Base-by-base conservation (phyloP, 768 basidiomycete species). In the Agaricus subrufescens region DNA sequence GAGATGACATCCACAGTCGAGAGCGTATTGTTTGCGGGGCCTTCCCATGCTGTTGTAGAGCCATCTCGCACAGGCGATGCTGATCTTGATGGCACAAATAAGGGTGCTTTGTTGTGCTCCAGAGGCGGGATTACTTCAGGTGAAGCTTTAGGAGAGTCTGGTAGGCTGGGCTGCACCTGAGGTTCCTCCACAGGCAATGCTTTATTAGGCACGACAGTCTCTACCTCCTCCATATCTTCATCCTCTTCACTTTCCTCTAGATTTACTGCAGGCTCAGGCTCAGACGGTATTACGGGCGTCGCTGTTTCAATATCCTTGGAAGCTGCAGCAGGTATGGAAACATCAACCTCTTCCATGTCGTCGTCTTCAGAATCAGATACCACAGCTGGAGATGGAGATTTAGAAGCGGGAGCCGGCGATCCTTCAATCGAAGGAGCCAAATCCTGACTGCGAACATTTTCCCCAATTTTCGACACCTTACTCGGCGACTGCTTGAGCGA, bases 211-310 rank as follows among this genome's bases (percentile, higher is more conserved):
- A 57, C 15, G 4, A 2, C 15, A 15, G 48, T 15, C 27, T 52
- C 52, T 3, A 74, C 65, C 58, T 77, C 77, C 57, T 77, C 75
- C 71, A 76, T 75, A 27, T 75, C 76, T 0, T 74, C 71, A 40
- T 74, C 71, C 43, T 77, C 75, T 4, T 45, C 42, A 25, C 48
- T 56, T 15, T 56, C 55, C 4, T 42, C 30, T 1, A 1, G 19
- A 7, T 1, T 4, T n/a, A 7, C 48, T 50, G 34, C 3, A 4
- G 31, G 14, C 45, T n/a, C n/a, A n/a, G 42, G n/a, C n/a, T 44
- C 7, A 14, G 42, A 7, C 27, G 31, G 54, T 14, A 11, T 49
- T 15, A 42, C 14, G 27, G 38, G 34, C 9, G 9, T 25, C 31
- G 44, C 39, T 10, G 29, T 10, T 11, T 12, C 12, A 15, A 44